Evolutionary conservation across 768 basidiomycete genomes (phyloP).

Genomic region (Lentinula guzmanii): DNA sequence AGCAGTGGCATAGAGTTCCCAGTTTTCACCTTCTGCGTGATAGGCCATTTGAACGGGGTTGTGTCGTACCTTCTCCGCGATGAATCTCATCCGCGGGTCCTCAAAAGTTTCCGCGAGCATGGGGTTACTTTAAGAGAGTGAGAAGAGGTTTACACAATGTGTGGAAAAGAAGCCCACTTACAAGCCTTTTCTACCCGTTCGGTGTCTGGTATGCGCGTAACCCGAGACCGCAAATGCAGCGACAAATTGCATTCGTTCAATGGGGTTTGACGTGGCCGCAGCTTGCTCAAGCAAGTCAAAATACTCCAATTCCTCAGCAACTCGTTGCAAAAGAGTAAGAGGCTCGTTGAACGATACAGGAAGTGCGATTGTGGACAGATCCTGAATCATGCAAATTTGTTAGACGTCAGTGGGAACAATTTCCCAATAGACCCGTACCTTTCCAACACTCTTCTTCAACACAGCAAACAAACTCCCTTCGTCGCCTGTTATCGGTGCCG

Average conservation of each 20-base stretch:
- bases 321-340: slow-evolving; percentile 72
- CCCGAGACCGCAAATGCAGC: slow-evolving; percentile 83
- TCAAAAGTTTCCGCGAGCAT: slow-evolving; percentile 89
- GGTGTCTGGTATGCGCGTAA: slow-evolving; percentile 75
- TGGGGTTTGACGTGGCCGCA: slow-evolving; percentile 45
- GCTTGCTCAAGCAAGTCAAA: slow-evolving; percentile 64
- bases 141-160: not conserved
- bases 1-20: slow-evolving; percentile 74
- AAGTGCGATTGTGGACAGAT: slow-evolving; percentile 74
- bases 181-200: slow-evolving; percentile 86
- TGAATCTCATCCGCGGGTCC: slow-evolving; percentile 71
- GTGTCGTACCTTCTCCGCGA: slow-evolving; percentile 85
- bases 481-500: slow-evolving; percentile 56
- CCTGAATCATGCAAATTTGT: slow-evolving; percentile 33
- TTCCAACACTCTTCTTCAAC: slow-evolving; percentile 85
- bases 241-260: slow-evolving; percentile 67
- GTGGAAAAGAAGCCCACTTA: slow-evolving; percentile 31
- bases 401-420: not conserved
- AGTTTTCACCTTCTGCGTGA: slow-evolving; percentile 74
- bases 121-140: slow-evolving; percentile 55
- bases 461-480: slow-evolving; percentile 81
- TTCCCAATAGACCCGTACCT: slow-evolving; percentile 35
- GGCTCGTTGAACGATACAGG: slow-evolving; percentile 93
- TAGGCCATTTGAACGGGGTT: slow-evolving; percentile 82
- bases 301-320: slow-evolving; percentile 84